A percentile compares a stretch with the other conserved stretches of the same genome.
These are phyloP conservation scores for Naematelia encephala DNA, from an alignment of 768 basidiomycete species.

Conservation along the genomic window DNA sequence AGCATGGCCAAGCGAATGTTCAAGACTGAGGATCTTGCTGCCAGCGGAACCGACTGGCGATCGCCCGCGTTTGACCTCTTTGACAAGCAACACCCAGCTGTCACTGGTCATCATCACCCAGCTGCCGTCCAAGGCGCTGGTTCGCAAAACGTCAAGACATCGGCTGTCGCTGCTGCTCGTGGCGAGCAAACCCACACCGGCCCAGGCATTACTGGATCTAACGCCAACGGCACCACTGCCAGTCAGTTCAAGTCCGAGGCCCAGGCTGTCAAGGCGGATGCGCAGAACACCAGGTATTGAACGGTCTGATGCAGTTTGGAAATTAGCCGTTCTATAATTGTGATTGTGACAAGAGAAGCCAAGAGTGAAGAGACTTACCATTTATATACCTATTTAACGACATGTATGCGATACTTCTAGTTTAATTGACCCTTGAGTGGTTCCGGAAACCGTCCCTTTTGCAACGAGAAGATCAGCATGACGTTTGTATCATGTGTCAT, in stretches of 20 bases:
- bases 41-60: slow-evolving; percentile 57
- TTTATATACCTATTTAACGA: not conserved
- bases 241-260: not conserved
- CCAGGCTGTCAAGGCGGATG: not conserved
- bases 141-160: slow-evolving; percentile 8
- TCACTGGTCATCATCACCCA: slow-evolving; percentile 43
- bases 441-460: too few species aligned
- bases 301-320: too few species aligned
- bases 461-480: too few species aligned
- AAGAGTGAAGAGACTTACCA: not conserved
- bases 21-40: slow-evolving; percentile 55
- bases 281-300: not conserved
- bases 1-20: slow-evolving; percentile 65
- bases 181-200: not conserved
- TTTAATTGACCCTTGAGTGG: too few species aligned
- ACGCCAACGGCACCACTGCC: too few species aligned
- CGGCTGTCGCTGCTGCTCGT: not conserved
- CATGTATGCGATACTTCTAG: not conserved
- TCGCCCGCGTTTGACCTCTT: slow-evolving; percentile 53
- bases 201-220: not conserved
- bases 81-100: slow-evolving; percentile 44
- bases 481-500: too few species aligned
- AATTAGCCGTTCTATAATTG: not conserved
- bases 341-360: not conserved
- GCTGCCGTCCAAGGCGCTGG: slow-evolving; percentile 29